Evolutionary conservation across 805 yeast genomes (phyloP).

Genomic region (Ogataea paraovalis): DNA sequence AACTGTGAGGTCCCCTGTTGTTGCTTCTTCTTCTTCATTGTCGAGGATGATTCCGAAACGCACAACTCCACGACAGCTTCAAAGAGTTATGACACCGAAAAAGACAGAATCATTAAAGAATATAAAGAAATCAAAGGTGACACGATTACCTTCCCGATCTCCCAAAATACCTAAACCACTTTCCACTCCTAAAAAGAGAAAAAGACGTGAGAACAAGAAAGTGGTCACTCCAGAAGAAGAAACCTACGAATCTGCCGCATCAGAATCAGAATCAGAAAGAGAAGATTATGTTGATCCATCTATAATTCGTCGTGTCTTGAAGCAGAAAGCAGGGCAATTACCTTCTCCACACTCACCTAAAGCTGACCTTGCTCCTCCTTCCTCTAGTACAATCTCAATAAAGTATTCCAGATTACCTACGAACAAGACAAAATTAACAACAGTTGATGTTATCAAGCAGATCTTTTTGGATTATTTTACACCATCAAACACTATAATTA

Average conservation of each 20-base stretch:
- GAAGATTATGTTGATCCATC: neutral
- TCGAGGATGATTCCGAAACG: neutral
- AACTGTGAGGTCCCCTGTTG: neutral
- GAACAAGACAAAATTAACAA: conserved; percentile 26
- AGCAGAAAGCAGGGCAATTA: neutral
- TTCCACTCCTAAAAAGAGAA: neutral
- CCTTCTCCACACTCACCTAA: neutral
- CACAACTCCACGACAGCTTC: neutral
- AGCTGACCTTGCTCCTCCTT: neutral
- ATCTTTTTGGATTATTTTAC: conserved; percentile 27
- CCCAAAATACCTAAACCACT: too few species aligned
- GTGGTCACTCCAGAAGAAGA: neutral
- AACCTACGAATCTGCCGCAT: neutral
- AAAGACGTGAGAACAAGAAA: neutral
- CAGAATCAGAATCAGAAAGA: neutral
- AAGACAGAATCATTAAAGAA: neutral
- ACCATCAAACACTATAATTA: neutral
- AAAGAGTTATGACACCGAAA: too few species aligned
- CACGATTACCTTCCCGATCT: too few species aligned
- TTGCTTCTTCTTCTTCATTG: too few species aligned
- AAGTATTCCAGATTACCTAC: conserved; percentile 26
- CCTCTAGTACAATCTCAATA: conserved; percentile 13
- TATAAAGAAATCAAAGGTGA: neutral
- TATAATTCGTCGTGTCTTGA: neutral
- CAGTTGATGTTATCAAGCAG: conserved; percentile 33